Percentiles rank a stretch among this genome's conserved stretches.
Conservation (phyloP, 2,329 filamentous ascomycete species). For the Phyllachora maydis region DNA sequence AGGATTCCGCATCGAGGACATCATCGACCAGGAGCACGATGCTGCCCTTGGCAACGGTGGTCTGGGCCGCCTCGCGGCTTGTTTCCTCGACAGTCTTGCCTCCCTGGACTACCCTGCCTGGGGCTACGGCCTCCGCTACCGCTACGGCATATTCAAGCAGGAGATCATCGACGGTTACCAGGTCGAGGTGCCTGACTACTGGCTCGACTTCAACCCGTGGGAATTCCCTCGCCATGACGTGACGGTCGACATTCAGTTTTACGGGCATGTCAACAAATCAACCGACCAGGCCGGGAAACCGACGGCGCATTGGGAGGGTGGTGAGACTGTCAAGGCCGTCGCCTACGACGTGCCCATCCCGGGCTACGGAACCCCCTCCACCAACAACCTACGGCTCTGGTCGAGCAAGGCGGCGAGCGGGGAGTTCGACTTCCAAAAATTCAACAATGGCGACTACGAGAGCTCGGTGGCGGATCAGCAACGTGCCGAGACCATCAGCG, state of each 20-base stretch:
- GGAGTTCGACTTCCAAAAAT: conserved; percentile 98
- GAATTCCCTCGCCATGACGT: conserved; percentile 94
- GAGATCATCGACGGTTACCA: conserved; percentile 97
- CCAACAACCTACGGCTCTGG: conserved; percentile 94
- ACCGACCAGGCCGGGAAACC: conserved; percentile 58
- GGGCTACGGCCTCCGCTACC: conserved; percentile 90
- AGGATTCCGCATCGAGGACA: conserved; percentile 91
- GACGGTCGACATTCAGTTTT: conserved; percentile 94
- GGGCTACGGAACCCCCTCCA: conserved; percentile 73
- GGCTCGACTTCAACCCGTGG: conserved; percentile 99
- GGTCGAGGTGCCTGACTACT: conserved; percentile 95
- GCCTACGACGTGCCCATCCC: conserved; percentile 89
- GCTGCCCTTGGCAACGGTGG: conserved; percentile 92
- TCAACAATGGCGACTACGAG: conserved; percentile 96
- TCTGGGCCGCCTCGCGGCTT: conserved; percentile 82
- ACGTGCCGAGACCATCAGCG: conserved; percentile 95
- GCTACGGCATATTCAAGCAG: conserved; percentile 98
- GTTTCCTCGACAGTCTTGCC: conserved; percentile 90
- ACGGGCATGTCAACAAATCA: conserved; percentile 61
- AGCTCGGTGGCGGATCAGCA: conserved; percentile 96
- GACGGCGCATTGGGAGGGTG: conserved; percentile 66
- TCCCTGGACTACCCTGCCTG: conserved; percentile 90
- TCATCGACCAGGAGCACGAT: conserved; percentile 88
- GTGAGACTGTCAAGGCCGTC: conserved; percentile 78
- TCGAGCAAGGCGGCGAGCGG: conserved; percentile 92